These are phyloP conservation scores for Spiromastix sp. DNA, from an alignment of 2,329 filamentous ascomycete genomes.

Conservation along the genomic window DNA sequence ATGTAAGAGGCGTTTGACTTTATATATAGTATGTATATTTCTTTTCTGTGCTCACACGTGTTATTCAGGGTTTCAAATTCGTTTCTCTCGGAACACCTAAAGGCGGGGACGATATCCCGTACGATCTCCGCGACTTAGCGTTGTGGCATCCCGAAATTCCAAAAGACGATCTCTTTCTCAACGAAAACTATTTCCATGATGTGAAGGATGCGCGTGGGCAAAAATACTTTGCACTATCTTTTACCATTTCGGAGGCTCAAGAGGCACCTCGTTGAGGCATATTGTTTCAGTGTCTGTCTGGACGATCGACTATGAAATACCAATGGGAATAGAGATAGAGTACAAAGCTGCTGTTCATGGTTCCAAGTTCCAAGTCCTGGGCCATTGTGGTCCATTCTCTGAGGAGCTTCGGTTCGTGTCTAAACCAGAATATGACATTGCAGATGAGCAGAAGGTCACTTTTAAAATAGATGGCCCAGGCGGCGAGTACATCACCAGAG, in stretches of 20 bases:
- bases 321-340: not conserved
- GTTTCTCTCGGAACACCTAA: not conserved
- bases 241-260: not conserved
- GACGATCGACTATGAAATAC: not conserved
- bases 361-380: not conserved
- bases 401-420: not conserved
- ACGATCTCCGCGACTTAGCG: not conserved
- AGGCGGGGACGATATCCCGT: not conserved
- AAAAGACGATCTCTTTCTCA: not conserved
- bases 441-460: not conserved
- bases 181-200: not conserved
- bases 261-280: not conserved
- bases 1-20: not conserved
- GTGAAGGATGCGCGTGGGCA: not conserved
- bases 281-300: not conserved
- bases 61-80: slow-evolving; percentile 1
- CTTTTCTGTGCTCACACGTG: not conserved
- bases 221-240: not conserved
- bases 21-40: too few relatives aligned
- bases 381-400: not conserved
- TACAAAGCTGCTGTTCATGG: not conserved
- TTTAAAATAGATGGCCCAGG: too few relatives aligned
- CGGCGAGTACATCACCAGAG: slow-evolving; percentile 2
- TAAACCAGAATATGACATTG: not conserved
- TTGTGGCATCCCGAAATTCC: not conserved